Evolutionary conservation across 2,329 filamentous ascomycete genomes (phyloP).

Genomic region (Monascus ruber): DNA sequence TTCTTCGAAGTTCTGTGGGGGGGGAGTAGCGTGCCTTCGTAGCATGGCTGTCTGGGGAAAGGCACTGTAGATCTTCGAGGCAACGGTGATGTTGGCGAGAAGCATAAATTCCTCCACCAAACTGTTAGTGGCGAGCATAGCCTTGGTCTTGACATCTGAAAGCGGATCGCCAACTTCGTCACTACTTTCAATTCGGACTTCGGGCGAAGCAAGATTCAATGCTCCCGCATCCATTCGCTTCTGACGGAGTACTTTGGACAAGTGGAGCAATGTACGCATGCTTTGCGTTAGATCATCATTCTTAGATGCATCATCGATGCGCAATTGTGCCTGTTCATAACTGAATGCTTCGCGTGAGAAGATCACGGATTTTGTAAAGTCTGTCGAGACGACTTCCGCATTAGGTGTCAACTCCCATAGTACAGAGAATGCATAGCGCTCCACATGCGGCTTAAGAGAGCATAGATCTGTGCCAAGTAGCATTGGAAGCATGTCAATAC

Average conservation of each 20-base stretch:
- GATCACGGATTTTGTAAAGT: constrained; percentile 96
- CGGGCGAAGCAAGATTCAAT: constrained; percentile 89
- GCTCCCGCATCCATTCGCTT: constrained; percentile 96
- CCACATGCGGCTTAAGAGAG: constrained; percentile 95
- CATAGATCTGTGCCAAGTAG: constrained; percentile 92
- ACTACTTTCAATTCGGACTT: constrained; percentile 88
- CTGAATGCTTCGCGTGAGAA: constrained; percentile 93
- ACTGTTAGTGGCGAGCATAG: constrained; percentile 88
- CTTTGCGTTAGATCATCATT: constrained; percentile 81
- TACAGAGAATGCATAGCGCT: constrained; percentile 76
- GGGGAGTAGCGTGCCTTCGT: constrained; percentile 80
- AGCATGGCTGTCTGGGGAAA: constrained; percentile 94
- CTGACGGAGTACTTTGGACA: constrained; percentile 86
- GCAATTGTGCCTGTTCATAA: constrained; percentile 89
- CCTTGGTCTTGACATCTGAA: constrained; percentile 83
- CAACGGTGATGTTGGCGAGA: constrained; percentile 92
- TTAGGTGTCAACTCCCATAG: constrained; percentile 80
- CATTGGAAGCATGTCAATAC: constrained; percentile 98
- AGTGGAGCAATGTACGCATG: constrained; percentile 73
- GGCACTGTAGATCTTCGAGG: constrained; percentile 74
- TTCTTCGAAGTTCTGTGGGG: constrained; percentile 94
- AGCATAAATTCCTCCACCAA: constrained; percentile 99
- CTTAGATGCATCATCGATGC: constrained; percentile 81
- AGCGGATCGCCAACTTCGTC: constrained; percentile 94
- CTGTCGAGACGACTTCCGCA: constrained; percentile 72